Conservation (phyloP, 768 basidiomycete species). For the Suillus decipiens region DNA sequence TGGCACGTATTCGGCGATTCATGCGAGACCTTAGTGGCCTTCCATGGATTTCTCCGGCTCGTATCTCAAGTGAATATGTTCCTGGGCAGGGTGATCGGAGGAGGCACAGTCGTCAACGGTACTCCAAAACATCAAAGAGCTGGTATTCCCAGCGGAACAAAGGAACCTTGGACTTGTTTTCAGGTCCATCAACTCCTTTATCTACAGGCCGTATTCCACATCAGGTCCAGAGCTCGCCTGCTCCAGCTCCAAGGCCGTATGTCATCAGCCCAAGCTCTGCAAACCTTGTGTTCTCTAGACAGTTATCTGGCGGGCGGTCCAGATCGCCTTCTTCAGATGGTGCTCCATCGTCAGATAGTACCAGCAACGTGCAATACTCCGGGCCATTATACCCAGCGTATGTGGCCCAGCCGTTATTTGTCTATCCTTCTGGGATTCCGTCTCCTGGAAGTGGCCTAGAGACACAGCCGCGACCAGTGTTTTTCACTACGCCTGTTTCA, state of each 20-base stretch:
- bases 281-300: constrained; percentile 31
- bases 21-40: constrained; percentile 40
- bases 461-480: constrained; percentile 2
- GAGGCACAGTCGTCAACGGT: constrained; percentile 28
- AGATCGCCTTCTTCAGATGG: constrained; percentile 35
- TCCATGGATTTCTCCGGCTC: constrained; percentile 49
- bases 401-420: constrained; percentile 32
- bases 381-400: constrained; percentile 27
- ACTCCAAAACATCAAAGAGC: constrained; percentile 26
- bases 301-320: constrained; percentile 15
- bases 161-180: constrained; percentile 29
- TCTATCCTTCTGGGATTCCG: constrained; percentile 32
- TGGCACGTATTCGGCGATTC: constrained; percentile 39
- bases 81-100: constrained; percentile 38
- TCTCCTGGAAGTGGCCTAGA: constrained; percentile 22
- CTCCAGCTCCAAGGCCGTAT: constrained; percentile 26
- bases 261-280: constrained; percentile 31
- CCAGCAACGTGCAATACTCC: constrained; percentile 23
- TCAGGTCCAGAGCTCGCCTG: constrained; percentile 15
- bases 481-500: constrained; percentile 5
- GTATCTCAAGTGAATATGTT: constrained; percentile 49
- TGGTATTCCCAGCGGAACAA: constrained; percentile 33
- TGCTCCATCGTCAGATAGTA: constrained; percentile 32
- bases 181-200: constrained; percentile 35
- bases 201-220: constrained; percentile 29